Percentiles rank a stretch among this genome's conserved stretches.
Conservation (phyloP, 2,329 filamentous ascomycete species). For the Aspergillus sp. region DNA sequence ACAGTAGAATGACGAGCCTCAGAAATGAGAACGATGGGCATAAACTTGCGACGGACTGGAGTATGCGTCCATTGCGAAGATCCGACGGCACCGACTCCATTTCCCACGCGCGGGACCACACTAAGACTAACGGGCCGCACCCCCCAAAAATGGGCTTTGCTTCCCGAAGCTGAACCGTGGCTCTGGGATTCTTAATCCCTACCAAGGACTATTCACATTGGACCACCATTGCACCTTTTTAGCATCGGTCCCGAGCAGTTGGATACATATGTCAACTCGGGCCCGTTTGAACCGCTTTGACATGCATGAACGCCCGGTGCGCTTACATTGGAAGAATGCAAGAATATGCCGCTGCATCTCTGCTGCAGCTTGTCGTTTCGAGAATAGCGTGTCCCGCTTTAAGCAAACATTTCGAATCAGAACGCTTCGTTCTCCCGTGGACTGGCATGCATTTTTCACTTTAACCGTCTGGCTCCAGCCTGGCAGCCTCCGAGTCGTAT, state of each 20-base stretch:
- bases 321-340: constrained; percentile 14
- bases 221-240: constrained; percentile 14
- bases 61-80: background rate
- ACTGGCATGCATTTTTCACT: background rate
- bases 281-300: constrained; percentile 19
- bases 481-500: background rate
- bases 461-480: background rate
- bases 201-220: constrained; percentile 7
- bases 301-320: constrained; percentile 30
- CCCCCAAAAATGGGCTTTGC: constrained; percentile 22
- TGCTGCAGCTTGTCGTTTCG: constrained; percentile 9
- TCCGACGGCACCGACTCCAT: background rate
- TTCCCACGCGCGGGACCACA: constrained; percentile 7
- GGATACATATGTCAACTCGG: constrained; percentile 26
- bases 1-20: background rate
- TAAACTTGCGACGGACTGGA: background rate
- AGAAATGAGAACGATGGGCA: background rate
- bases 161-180: constrained; percentile 42
- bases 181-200: constrained; percentile 36
- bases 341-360: background rate
- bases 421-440: background rate
- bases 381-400: constrained; percentile 14
- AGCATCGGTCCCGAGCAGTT: constrained; percentile 31
- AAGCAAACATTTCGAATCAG: constrained; percentile 13
- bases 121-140: constrained; percentile 32